These are phyloP conservation scores for Tylopilus sp. DNA, from an alignment of 1,284 basidiomycete species.

Conservation along the genomic window DNA sequence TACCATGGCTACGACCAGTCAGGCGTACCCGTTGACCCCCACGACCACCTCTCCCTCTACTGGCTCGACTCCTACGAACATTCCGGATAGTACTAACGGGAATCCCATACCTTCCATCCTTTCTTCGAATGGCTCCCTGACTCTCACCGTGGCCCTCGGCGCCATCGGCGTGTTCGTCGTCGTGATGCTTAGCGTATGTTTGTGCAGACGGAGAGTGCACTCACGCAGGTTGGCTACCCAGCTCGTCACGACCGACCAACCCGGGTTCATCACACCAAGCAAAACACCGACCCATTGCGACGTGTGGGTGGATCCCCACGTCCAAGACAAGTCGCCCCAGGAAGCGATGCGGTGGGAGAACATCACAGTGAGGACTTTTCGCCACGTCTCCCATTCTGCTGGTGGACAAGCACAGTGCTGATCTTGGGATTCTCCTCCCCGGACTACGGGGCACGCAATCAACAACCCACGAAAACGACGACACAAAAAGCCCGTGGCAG, in stretches of 20 bases:
- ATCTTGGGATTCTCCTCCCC: background rate
- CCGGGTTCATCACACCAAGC: conserved; percentile 7
- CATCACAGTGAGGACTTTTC: conserved; percentile 27
- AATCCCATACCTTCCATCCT: conserved; percentile 19
- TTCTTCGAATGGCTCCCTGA: conserved; percentile 36
- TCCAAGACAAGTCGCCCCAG: background rate
- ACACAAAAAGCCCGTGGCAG: conserved; percentile 23
- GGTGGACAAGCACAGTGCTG: background rate
- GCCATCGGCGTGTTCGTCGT: conserved; percentile 45
- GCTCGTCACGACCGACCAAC: background rate
- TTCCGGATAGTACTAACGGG: background rate
- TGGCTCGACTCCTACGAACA: conserved; percentile 8
- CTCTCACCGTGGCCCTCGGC: conserved; percentile 50
- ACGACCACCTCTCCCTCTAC: conserved; percentile 7
- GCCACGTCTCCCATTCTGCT: background rate
- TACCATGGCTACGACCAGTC: conserved; percentile 19
- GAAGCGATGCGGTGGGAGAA: conserved; percentile 26
- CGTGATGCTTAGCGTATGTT: conserved; percentile 41
- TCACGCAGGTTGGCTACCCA: conserved; percentile 15
- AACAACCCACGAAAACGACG: no score
- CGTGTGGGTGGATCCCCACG: conserved; percentile 29
- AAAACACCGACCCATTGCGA: conserved; percentile 44
- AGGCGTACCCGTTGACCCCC: conserved; percentile 2
- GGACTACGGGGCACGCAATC: no score
- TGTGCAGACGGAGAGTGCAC: conserved; percentile 38